Conservation (phyloP, 2,329 filamentous ascomycete genomes). For the Lachnellula suecica region DNA sequence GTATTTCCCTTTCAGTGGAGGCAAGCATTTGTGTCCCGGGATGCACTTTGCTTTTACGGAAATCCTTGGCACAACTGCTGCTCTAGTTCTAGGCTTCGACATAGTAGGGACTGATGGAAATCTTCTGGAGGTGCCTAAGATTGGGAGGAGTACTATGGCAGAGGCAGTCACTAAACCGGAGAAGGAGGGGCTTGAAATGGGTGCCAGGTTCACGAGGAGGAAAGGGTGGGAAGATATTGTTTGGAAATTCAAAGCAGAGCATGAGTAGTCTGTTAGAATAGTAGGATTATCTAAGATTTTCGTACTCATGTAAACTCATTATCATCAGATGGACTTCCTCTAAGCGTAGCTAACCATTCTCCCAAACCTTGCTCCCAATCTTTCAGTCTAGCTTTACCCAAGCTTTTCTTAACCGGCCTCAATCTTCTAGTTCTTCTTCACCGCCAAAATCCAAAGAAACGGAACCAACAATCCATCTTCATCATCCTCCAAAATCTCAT, state of each 20-base stretch:
- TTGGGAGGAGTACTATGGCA: slow-evolving; percentile 11
- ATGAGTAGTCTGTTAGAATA: too few species aligned
- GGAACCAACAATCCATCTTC: slow-evolving; percentile 7
- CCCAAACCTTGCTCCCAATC: too few species aligned
- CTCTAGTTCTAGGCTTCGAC: slow-evolving; percentile 35
- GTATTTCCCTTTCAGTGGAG: slow-evolving; percentile 38
- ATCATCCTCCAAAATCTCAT: slow-evolving; percentile 7
- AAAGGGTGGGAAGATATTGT: slow-evolving; percentile 23
- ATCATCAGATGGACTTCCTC: too few species aligned
- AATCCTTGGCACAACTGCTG: slow-evolving; percentile 34
- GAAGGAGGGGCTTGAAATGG: slow-evolving; percentile 10
- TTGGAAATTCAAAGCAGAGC: slow-evolving; percentile 14
- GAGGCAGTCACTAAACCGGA: slow-evolving; percentile 20
- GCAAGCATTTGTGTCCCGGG: slow-evolving; percentile 39
- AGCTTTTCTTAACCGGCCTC: too few species aligned
- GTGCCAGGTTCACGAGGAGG: slow-evolving; percentile 19
- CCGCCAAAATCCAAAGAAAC: slow-evolving; percentile 11
- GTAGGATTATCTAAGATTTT: too few species aligned
- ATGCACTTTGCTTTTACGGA: slow-evolving; percentile 38
- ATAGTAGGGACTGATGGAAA: slow-evolving; percentile 11
- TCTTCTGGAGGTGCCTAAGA: slow-evolving; percentile 13
- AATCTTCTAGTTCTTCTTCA: too few species aligned
- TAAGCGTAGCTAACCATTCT: too few species aligned
- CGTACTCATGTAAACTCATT: too few species aligned
- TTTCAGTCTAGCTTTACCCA: too few species aligned